phyloP scores from a whole-genome alignment of 257 asterid species.

The Echium plantagineum region DNA sequence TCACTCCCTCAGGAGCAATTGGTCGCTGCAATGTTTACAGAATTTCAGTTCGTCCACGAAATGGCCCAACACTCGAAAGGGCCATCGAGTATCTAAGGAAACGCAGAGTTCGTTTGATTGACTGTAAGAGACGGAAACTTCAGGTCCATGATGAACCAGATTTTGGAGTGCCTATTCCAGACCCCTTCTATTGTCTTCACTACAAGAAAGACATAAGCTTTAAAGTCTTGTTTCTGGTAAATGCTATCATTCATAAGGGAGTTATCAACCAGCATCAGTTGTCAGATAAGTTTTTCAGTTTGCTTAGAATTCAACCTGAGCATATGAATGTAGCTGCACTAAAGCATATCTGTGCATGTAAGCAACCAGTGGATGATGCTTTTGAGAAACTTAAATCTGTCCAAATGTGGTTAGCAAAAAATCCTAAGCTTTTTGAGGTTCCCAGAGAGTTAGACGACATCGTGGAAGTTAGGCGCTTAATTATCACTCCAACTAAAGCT shows the following conservation, averaged over 20 bases:
- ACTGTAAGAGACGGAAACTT: constrained; percentile 8
- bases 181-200: constrained; percentile 60
- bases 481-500: constrained; percentile 68
- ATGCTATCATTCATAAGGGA: constrained; percentile 73
- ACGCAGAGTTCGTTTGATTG: constrained; percentile 30
- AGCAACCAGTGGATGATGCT: constrained; percentile 53
- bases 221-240: constrained; percentile 56
- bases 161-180: constrained; percentile 38
- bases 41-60: constrained; percentile 45
- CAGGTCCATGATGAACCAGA: constrained; percentile 43
- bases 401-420: constrained; percentile 46
- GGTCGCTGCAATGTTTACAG: constrained; percentile 75
- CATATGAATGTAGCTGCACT: constrained; percentile 49
- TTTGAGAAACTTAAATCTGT: constrained; percentile 28
- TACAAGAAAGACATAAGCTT: constrained; percentile 38
- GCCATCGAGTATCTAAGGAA: constrained; percentile 38
- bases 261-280: constrained; percentile 78
- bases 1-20: constrained; percentile 64
- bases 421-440: constrained; percentile 52
- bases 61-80: constrained; percentile 27
- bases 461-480: constrained; percentile 68
- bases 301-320: constrained; percentile 48
- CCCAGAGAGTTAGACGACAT: constrained; percentile 43
- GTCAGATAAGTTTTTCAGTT: constrained; percentile 36
- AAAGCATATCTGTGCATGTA: constrained; percentile 49